phyloP scores from a whole-genome alignment of 192 early-diverging fungal species.

The Obelidium mucronatum region DNA sequence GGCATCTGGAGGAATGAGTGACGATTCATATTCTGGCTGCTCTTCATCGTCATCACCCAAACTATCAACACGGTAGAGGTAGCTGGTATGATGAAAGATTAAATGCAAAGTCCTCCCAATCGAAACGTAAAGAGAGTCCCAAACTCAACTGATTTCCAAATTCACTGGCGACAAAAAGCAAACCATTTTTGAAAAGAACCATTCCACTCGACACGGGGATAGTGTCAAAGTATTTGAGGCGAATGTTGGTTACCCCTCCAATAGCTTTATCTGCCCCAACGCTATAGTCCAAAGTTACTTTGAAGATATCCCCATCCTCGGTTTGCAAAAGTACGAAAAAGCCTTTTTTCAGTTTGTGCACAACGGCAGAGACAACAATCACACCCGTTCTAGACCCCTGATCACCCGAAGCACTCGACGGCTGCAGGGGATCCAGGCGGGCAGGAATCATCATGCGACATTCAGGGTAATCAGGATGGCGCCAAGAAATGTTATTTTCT shows the following conservation, averaged over 20 bases:
- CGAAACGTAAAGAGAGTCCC: background rate
- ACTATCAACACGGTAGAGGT: constrained; percentile 92
- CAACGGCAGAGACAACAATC: constrained; percentile 83
- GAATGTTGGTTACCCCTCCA: constrained; percentile 64
- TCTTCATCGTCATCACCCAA: constrained; percentile 92
- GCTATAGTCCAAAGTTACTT: constrained; percentile 85
- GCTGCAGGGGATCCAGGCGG: constrained; percentile 70
- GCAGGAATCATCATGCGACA: constrained; percentile 83
- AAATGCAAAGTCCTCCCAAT: no score
- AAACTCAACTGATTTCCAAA: constrained; percentile 86
- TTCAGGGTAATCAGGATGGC: constrained; percentile 72
- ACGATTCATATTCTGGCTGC: constrained; percentile 74
- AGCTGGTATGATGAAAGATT: no score
- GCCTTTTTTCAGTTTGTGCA: constrained; percentile 88
- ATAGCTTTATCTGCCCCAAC: constrained; percentile 61
- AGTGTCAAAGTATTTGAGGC: constrained; percentile 95
- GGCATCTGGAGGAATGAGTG: constrained; percentile 67
- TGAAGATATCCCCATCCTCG: constrained; percentile 94
- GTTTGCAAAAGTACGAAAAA: constrained; percentile 94
- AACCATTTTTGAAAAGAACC: constrained; percentile 90
- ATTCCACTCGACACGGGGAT: constrained; percentile 81
- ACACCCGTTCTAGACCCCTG: constrained; percentile 58
- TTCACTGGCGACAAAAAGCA: constrained; percentile 90
- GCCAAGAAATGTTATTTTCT: constrained; percentile 87
- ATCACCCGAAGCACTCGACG: constrained; percentile 40